Conservation (phyloP, 164 flowering plant genomes). For the Dillenia turbinata region DNA sequence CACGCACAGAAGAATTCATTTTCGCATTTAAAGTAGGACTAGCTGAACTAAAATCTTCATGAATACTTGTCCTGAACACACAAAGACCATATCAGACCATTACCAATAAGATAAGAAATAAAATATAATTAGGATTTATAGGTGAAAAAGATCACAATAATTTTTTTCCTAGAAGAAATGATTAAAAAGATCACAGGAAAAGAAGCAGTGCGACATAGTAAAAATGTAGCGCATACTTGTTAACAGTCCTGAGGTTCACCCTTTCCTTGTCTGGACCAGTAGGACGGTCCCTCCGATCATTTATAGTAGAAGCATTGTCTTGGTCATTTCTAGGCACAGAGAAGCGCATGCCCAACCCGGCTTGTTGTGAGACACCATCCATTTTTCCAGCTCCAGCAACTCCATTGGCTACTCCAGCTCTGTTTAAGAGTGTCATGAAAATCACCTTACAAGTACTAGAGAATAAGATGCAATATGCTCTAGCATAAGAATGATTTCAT, state of each 20-base stretch:
- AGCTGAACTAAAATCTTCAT: conserved; percentile 56
- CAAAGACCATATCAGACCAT: neutral
- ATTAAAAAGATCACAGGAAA: too few species aligned
- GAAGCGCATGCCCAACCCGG: conserved; percentile 43
- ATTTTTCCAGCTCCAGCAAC: conserved; percentile 51
- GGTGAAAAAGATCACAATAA: too few species aligned
- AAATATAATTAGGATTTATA: neutral
- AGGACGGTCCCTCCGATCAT: conserved; percentile 61
- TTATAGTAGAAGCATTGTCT: conserved; percentile 43
- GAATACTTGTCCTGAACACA: conserved; percentile 43
- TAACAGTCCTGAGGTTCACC: conserved; percentile 52
- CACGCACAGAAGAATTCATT: conserved; percentile 52
- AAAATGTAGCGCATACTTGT: conserved; percentile 45
- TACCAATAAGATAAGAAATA: neutral
- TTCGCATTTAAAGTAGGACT: conserved; percentile 61
- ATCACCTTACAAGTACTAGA: too few species aligned
- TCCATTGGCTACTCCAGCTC: conserved; percentile 63
- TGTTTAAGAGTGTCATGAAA: conserved; percentile 14
- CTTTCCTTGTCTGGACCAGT: conserved; percentile 67
- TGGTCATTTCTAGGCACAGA: conserved; percentile 49
- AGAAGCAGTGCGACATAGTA: neutral
- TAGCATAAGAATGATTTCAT: too few species aligned
- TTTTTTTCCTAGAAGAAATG: too few species aligned
- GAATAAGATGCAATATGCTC: neutral
- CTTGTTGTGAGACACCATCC: conserved; percentile 47